A percentile compares a stretch with the other conserved stretches of the same genome.
Conservation (phyloP, 768 basidiomycete species). For the Rossbeevera mucosa region DNA sequence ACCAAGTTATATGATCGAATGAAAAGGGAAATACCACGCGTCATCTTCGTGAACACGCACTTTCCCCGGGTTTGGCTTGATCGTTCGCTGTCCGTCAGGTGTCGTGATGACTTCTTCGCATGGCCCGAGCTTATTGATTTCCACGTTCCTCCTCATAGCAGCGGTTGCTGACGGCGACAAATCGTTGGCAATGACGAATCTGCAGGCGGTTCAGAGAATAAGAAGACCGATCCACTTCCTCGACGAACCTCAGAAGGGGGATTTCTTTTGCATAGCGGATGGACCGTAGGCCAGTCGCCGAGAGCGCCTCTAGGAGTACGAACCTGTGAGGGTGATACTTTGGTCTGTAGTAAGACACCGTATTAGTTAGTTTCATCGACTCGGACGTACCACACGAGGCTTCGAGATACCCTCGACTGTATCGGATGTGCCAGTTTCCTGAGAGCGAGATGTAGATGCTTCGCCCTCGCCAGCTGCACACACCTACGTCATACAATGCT, state of each 20-base stretch:
- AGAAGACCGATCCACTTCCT: background rate
- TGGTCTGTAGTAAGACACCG: background rate
- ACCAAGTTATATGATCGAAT: background rate
- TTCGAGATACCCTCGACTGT: conserved; percentile 7
- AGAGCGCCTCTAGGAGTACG: conserved; percentile 86
- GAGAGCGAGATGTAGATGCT: background rate
- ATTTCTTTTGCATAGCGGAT: conserved; percentile 99
- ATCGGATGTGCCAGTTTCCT: conserved; percentile 2
- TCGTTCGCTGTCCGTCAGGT: conserved; percentile 8
- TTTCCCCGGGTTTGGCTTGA: conserved; percentile 38
- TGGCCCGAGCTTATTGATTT: conserved; percentile 66
- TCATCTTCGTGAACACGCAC: conserved; percentile 89
- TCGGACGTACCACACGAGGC: conserved; percentile 25
- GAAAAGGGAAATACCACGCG: conserved; percentile 62
- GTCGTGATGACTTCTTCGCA: conserved; percentile 20
- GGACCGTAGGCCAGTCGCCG: conserved; percentile 91
- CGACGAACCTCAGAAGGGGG: conserved; percentile 73
- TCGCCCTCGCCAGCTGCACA: conserved; percentile 1
- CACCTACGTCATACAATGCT: background rate
- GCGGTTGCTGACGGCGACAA: conserved; percentile 75
- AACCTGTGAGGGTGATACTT: conserved; percentile 63
- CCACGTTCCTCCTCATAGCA: conserved; percentile 83
- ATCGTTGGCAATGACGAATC: conserved; percentile 94
- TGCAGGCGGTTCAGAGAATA: conserved; percentile 42
- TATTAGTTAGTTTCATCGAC: background rate